Evolutionary conservation across 371 early-diverging fungal species (phyloP).

Genomic region (Mucor piriformis): DNA sequence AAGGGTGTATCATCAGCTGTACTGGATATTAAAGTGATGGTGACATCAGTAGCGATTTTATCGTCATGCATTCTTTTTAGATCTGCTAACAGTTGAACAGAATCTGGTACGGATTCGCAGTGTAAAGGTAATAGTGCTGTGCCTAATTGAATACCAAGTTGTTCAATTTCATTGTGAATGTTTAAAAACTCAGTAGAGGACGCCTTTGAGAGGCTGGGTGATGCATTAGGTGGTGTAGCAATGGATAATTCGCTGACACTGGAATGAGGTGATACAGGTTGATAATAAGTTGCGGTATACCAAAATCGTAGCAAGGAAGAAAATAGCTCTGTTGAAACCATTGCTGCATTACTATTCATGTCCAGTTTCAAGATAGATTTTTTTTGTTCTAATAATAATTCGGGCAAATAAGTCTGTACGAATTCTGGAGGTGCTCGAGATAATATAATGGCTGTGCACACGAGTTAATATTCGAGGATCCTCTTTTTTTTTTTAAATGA

Average conservation of each 20-base stretch:
- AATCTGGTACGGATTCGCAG: conserved; percentile 19
- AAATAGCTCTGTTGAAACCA: conserved; percentile 25
- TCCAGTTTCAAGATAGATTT: conserved; percentile 11
- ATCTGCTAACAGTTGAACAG: conserved; percentile 31
- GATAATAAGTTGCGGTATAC: conserved; percentile 42
- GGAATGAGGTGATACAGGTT: conserved; percentile 18
- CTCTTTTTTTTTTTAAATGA: not conserved
- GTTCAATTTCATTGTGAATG: conserved; percentile 10
- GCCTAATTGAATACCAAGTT: conserved; percentile 18
- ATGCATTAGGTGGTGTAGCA: conserved; percentile 1
- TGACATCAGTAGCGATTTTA: conserved; percentile 32
- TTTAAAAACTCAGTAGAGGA: not conserved
- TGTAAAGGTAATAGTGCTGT: conserved; percentile 21
- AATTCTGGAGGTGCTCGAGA: conserved; percentile 24
- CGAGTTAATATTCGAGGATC: too few species aligned
- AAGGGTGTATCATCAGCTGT: not conserved
- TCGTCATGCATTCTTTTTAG: conserved; percentile 32
- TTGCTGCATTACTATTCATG: conserved; percentile 14
- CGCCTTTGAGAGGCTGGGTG: not conserved
- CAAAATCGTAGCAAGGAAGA: conserved; percentile 40
- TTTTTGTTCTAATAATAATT: conserved; percentile 9
- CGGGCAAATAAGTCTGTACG: conserved; percentile 19
- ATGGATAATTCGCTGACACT: conserved; percentile 11
- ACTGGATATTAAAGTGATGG: conserved; percentile 24
- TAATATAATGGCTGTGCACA: conserved; percentile 20